Base-by-base conservation (phyloP, 2,329 filamentous ascomycete genomes). In the Fusarium floridanum region DNA sequence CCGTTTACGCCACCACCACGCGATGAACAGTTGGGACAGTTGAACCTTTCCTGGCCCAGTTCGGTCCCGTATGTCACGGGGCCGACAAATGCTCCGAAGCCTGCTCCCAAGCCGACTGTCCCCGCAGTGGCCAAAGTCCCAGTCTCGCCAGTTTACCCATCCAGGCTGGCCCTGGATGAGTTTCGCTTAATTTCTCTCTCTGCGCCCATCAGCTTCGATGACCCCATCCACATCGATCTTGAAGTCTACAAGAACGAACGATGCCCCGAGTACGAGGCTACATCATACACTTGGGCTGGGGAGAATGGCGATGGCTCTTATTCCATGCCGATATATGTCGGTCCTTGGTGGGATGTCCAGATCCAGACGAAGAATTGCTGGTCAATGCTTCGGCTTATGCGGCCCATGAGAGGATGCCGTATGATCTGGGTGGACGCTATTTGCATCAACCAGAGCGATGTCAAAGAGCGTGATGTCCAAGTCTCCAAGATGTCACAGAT, bases 291-390 rank as follows among this genome's bases (percentile, higher is more conserved):
- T 0, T 62, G 60, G 60, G 60, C 29, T 2, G 60, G 32, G 0
- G 60, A 62, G 32, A 36, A 62, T 1, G 60, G 60, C 5, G 32
- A 62, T 3, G 29, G 60, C 7, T 62, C 60, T 11, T 37, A n/a
- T 0, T 20, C 2, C 4, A 48, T 41, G 20, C 61, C 61, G 0
- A 34, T 56, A 9, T 64, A 39, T 0, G 1, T 64, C 1, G 45
- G 48, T 1, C 48, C n/a, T 24, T 57, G 39, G 39, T 64, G 61
- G 61, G 48, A 64, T 34, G 61, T 64, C 27, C 10, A 45, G 9
- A n/a, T 64, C 1, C 61, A 64, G 27, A 64, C 61, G 4, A 22
- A 32, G 37, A 64, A 64, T 22, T 64, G 61, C n/a, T 64, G 61
- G 61, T 56, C 48, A 3, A 64, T 64, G 60, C 60, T 62, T 22